phyloP scores from a whole-genome alignment of 1,139 yeast genomes.

The Debaryomyces psychrophilus region DNA sequence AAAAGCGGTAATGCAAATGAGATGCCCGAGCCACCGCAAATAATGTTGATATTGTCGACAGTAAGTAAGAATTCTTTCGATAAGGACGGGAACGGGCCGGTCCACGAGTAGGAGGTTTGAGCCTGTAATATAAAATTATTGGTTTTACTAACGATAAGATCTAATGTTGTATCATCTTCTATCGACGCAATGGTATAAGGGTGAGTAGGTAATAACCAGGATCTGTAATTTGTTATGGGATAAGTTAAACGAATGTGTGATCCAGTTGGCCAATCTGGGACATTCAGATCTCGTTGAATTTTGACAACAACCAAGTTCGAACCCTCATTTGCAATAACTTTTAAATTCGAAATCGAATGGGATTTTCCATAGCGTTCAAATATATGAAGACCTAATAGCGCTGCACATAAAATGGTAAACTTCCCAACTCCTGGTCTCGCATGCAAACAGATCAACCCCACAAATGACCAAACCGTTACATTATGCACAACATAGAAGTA shows the following conservation, averaged over 20 bases:
- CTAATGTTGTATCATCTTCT: constrained; percentile 22
- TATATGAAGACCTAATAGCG: constrained; percentile 29
- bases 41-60: constrained; percentile 56
- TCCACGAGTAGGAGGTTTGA: constrained; percentile 21
- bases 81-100: constrained; percentile 36
- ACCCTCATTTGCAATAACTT: constrained; percentile 16
- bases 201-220: constrained; percentile 41
- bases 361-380: constrained; percentile 23
- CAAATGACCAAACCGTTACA: constrained; percentile 32
- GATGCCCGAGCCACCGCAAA: constrained; percentile 89
- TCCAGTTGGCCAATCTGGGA: constrained; percentile 36
- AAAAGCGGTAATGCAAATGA: constrained; percentile 71
- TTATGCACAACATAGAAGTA: constrained; percentile 42
- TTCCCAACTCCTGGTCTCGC: constrained; percentile 47
- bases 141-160: constrained; percentile 28
- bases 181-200: constrained; percentile 38
- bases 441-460: constrained; percentile 38
- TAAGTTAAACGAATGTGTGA: constrained; percentile 40
- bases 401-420: constrained; percentile 23
- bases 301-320: constrained; percentile 30
- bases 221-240: constrained; percentile 17
- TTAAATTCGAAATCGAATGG: constrained; percentile 15
- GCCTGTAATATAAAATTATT: constrained; percentile 22
- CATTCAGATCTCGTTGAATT: constrained; percentile 27
- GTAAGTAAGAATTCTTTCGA: constrained; percentile 34